These are phyloP conservation scores for Monosporozyma solicola DNA, from an alignment of 805 yeast genomes.

Conservation along the genomic window DNA sequence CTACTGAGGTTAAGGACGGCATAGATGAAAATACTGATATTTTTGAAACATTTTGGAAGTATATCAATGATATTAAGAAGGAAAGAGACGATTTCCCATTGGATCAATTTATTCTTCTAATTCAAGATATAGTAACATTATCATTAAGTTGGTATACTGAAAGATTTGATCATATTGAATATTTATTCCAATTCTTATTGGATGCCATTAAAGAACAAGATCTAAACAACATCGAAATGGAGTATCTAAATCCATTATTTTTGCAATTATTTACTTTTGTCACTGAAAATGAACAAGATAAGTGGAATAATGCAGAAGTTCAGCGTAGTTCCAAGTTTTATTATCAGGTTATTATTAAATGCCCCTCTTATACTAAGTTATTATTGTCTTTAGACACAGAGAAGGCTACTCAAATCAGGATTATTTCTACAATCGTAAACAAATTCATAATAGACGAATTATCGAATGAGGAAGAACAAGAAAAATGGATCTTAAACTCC, in stretches of 20 bases:
- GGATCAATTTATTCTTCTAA: constrained; percentile 54
- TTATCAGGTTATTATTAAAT: constrained; percentile 16
- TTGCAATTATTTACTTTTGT: constrained; percentile 12
- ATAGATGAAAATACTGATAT: constrained; percentile 24
- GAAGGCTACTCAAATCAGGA: not conserved
- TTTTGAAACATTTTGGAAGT: constrained; percentile 59
- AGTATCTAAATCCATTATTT: constrained; percentile 5
- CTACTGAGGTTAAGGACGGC: constrained; percentile 3
- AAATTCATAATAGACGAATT: not conserved
- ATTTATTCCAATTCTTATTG: constrained; percentile 40
- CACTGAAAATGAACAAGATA: not conserved
- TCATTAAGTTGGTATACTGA: constrained; percentile 60
- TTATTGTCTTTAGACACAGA: constrained; percentile 3
- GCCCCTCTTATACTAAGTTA: constrained; percentile 17
- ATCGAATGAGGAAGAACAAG: not conserved
- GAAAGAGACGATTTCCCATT: constrained; percentile 56
- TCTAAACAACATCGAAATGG: not conserved
- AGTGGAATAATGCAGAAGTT: not conserved
- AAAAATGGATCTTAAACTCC: constrained; percentile 10
- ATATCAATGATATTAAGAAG: constrained; percentile 46
- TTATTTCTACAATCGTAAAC: not conserved
- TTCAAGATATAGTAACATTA: constrained; percentile 57
- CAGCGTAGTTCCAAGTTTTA: constrained; percentile 3
- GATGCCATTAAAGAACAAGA: constrained; percentile 35
- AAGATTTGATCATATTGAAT: constrained; percentile 50